Evolutionary conservation across 108 stramenopile species (phyloP).

Genomic region (Cyclotella kingstonii): DNA sequence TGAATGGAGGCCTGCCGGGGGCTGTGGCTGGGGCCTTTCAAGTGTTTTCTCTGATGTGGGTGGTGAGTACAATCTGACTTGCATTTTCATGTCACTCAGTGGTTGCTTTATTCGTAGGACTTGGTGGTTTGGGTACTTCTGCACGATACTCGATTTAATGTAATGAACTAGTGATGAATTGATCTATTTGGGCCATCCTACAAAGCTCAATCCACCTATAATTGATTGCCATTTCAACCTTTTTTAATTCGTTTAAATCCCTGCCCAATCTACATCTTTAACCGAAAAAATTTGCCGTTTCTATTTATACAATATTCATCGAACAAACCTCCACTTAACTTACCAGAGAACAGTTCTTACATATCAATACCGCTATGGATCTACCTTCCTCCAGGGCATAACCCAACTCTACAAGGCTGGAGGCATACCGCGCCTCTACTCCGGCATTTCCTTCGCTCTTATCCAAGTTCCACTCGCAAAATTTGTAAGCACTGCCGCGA

Average conservation of each 20-base stretch:
- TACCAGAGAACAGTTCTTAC: constrained; percentile 85
- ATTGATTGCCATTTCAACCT: too few species aligned
- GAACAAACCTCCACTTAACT: constrained; percentile 48
- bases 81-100: background rate
- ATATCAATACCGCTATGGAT: constrained; percentile 95
- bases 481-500: constrained; percentile 92
- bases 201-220: too few species aligned
- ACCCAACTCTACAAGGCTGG: constrained; percentile 75
- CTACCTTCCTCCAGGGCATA: constrained; percentile 65
- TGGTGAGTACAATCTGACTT: constrained; percentile 21
- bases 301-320: background rate
- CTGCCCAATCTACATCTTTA: background rate
- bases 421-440: constrained; percentile 90
- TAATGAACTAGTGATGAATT: too few species aligned
- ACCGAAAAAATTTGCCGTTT: background rate
- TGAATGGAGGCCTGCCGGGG: constrained; percentile 90
- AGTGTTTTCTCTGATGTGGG: constrained; percentile 84
- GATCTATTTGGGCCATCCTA: too few species aligned
- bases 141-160: too few species aligned
- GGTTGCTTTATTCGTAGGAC: background rate
- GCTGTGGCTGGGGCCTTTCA: constrained; percentile 87
- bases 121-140: background rate
- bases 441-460: constrained; percentile 87
- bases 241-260: background rate
- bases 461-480: constrained; percentile 87